Evolutionary conservation across 2,329 filamentous ascomycete species (phyloP), one percentile per base, ranked within the genome.

Genomic region (Trichocomaceae sp.): DNA sequence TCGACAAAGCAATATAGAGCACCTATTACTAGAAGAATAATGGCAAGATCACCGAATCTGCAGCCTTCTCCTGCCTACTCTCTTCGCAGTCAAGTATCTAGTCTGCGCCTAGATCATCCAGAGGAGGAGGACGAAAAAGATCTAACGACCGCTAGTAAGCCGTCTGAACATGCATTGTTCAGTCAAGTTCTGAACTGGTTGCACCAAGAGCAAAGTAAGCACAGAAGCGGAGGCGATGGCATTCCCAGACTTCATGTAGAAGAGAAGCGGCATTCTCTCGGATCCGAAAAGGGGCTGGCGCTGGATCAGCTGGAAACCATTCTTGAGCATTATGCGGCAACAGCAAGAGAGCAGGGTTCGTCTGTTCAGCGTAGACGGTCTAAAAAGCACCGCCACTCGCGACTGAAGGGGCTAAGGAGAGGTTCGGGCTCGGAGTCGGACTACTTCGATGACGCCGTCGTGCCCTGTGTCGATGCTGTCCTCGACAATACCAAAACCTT

Each of bases 401-500:
- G 50, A 31, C 56, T 61, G 6, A 72, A 64, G 55, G 67, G 68
- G 4, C 58, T 74, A 23, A 67, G 72, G 37, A 71, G 69, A 58
- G 76, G 63, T 71, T 79, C 68, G 64, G 90, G 87, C 3, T 93
- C 89, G 0, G 92, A 96, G 62, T 95, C 90, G 0, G 92, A 97
- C 56, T 88, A 86, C 61, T 75, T 83, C 15, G 91, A 96, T n/a
- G 90, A 96, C 59, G 78, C 83, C 17, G 72, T 88, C n/a, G 89
- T 95, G 1, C 92, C 92, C 0, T 83, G 82, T 60, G 95, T 91
- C 61, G 90, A 96, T 69, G 90, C 83, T 7, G 77, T 85, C 46
- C 78, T 97, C 19, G 92, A 97, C 72, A 96, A 96, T 66, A 87
- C 88, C 5, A 93, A 92, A 72, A 95, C 91, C 0, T 76, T 96